Evolutionary conservation across 2,329 filamentous ascomycete species (phyloP), one percentile per base, ranked within the genome.

Genomic region (Chaetomium sp.): DNA sequence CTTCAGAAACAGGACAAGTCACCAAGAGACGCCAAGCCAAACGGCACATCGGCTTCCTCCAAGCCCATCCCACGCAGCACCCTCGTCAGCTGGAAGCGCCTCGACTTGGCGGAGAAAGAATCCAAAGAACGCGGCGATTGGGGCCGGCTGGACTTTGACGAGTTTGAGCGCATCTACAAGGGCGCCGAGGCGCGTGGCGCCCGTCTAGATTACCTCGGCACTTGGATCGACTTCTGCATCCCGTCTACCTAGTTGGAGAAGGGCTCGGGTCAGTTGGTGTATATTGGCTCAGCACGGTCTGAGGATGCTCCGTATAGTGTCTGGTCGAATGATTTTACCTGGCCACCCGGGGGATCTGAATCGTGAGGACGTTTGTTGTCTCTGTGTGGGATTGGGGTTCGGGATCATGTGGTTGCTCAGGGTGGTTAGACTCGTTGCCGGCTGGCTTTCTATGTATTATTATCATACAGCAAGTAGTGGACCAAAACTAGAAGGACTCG

Each of bases 161-260:
- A 97, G 70, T 95, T 97, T 70, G 85, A 89, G 65, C 74, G 75
- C 41, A 85, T 86, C 49, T 89, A 94, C 74, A 82, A 84, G 63
- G 77, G 77, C n/a, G 79, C 84, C 60, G 81, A 85, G 61, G 81
- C 82, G 32, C 73, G 75, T 34, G 79, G 78, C 11, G 82, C 84
- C 66, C 74, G 86, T 52, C 77, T 91, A 59, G 88, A 89, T 62
- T 92, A 96, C 70, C 77, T 96, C 47, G 89, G 89, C 57, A 89
- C 84, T 65, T 97, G 92, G 92, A 89, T 96, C 70, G 91, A 96
- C 68, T 85, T 86, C 68, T 87, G 83, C 68, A 85, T 87, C 62
- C 83, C 82, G 11, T 83, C 76, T 40, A 54, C 56, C 8, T 65
- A 63, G 11, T 1, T 2, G 1, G 37, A 6, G 11, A 27, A 5